A percentile compares a stretch with the other conserved stretches of the same genome.
Evolutionary conservation across 2,329 filamentous ascomycete genomes (phyloP).

Genomic region (Colletotrichum orbiculare): DNA sequence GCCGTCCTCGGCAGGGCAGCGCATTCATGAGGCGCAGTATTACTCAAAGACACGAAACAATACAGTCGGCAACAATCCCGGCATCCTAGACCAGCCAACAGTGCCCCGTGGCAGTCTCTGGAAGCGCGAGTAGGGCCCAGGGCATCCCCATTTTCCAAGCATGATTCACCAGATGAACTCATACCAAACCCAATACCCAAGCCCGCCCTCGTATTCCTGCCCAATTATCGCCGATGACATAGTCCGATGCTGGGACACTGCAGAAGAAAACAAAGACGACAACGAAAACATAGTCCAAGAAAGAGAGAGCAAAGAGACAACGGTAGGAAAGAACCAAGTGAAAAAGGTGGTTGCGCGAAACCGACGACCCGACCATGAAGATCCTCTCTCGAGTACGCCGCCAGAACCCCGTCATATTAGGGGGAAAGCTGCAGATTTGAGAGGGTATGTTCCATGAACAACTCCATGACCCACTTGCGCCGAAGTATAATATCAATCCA

Average conservation of each 20-base stretch:
- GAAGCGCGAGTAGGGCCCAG: constrained; percentile 49
- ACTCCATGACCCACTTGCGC: constrained; percentile 30
- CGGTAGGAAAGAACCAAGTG: neutral
- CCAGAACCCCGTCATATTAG: constrained; percentile 23
- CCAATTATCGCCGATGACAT: constrained; percentile 59
- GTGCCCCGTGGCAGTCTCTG: constrained; percentile 56
- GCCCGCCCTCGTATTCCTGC: constrained; percentile 41
- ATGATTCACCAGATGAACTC: constrained; percentile 44
- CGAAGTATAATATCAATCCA: constrained; percentile 35
- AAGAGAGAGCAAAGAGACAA: too few relatives aligned
- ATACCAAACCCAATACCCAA: constrained; percentile 50
- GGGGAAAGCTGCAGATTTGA: constrained; percentile 26
- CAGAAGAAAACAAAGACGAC: constrained; percentile 42
- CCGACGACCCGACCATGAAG: constrained; percentile 13
- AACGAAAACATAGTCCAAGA: constrained; percentile 24
- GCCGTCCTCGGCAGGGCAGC: too few relatives aligned
- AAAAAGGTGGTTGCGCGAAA: constrained; percentile 10
- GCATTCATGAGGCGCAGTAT: constrained; percentile 37
- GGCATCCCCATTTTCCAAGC: constrained; percentile 45
- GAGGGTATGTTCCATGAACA: constrained; percentile 29
- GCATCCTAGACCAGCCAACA: constrained; percentile 65
- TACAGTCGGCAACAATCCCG: constrained; percentile 48
- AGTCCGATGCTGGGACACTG: constrained; percentile 38
- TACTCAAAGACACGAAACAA: constrained; percentile 53
- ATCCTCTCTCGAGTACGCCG: constrained; percentile 28